These are phyloP conservation scores for Termitomyces sp. DNA, from an alignment of 1,284 basidiomycete genomes.

Conservation along the genomic window DNA sequence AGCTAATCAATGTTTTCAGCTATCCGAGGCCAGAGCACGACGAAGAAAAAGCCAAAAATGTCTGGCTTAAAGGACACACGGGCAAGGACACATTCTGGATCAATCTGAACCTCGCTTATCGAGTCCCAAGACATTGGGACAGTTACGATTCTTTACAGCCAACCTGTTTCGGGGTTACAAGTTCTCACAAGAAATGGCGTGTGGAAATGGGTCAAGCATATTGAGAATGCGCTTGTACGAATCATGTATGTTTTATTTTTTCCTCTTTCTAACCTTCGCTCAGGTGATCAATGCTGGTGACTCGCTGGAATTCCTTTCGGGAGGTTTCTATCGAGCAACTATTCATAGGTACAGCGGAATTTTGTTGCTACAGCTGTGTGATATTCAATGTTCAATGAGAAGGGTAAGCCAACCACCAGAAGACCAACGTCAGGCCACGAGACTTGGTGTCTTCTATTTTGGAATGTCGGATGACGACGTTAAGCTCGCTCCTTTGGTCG, in stretches of 20 bases:
- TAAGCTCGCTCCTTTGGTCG: conserved; percentile 23
- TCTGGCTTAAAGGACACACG: conserved; percentile 61
- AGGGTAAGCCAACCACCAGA: conserved; percentile 32
- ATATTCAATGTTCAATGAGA: neutral
- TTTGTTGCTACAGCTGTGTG: neutral
- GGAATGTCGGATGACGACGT: conserved; percentile 28
- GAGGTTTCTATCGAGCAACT: conserved; percentile 37
- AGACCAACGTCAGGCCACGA: conserved; percentile 28
- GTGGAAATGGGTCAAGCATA: conserved; percentile 58
- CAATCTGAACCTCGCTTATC: neutral
- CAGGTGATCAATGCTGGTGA: conserved; percentile 47
- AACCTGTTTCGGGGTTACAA: conserved; percentile 56
- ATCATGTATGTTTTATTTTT: neutral
- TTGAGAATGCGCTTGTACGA: conserved; percentile 54
- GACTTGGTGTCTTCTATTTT: conserved; percentile 33
- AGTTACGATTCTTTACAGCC: conserved; percentile 56
- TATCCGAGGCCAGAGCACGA: conserved; percentile 44
- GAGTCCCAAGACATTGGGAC: conserved; percentile 47
- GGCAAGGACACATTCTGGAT: conserved; percentile 28
- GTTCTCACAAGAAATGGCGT: conserved; percentile 45
- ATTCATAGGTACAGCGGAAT: conserved; percentile 31
- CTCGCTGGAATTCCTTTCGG: conserved; percentile 47
- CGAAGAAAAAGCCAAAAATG: conserved; percentile 48
- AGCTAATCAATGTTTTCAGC: conserved; percentile 14
- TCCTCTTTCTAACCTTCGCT: conserved; percentile 6